These are phyloP conservation scores for Mycena galopus DNA, from an alignment of 768 basidiomycete genomes.

Conservation along the genomic window DNA sequence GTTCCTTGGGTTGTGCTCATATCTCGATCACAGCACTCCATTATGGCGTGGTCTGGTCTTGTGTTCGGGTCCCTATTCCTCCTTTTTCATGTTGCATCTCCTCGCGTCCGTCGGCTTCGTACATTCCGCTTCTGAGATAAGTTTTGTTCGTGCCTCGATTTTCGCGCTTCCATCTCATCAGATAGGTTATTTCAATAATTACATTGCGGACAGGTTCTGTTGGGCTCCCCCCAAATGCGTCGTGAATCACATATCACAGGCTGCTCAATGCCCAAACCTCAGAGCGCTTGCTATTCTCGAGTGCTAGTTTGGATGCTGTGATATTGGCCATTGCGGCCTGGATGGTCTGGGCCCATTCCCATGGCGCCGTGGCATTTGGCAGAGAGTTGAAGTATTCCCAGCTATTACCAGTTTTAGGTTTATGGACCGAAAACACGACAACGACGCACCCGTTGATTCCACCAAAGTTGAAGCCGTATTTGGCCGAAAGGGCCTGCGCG, in stretches of 20 bases:
- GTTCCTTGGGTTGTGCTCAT: no score
- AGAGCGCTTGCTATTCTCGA: constrained; percentile 23
- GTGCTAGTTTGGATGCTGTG: constrained; percentile 1
- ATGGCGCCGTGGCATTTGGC: constrained; percentile 35
- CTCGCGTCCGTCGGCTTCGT: no score
- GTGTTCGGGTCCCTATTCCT: no score
- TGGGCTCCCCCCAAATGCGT: not conserved
- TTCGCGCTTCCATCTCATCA: not conserved
- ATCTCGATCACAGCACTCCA: no score
- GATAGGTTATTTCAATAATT: not conserved
- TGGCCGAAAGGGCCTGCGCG: constrained; percentile 29
- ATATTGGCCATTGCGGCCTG: constrained; percentile 8
- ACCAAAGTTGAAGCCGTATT: constrained; percentile 40
- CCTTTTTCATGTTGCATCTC: no score
- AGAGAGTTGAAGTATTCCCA: constrained; percentile 45
- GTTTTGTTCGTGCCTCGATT: no score
- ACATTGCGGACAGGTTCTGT: not conserved
- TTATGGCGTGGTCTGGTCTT: no score
- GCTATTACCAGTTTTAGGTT: not conserved
- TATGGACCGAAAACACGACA: not conserved
- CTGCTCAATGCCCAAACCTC: constrained; percentile 14
- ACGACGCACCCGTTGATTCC: constrained; percentile 39
- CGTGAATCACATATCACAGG: not conserved
- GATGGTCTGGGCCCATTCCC: constrained; percentile 38
- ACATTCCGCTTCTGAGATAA: no score